Evolutionary conservation across 495 filamentous ascomycete species (phyloP), one percentile per base, ranked within the genome.

Genomic region (Annulohypoxylon nitens): DNA sequence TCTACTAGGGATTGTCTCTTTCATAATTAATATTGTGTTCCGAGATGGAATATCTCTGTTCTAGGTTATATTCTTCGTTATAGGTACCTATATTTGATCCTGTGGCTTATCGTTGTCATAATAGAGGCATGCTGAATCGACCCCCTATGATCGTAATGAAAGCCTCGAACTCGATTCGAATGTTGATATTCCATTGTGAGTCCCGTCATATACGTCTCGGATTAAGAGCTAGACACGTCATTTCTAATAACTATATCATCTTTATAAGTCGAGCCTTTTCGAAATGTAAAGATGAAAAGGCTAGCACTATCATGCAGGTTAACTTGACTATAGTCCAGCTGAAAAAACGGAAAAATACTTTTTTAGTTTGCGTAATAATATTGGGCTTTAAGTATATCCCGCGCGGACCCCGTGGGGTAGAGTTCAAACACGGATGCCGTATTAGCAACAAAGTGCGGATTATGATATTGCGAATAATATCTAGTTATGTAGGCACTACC

Each of bases 391-490:
- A 54, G 43, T 37, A 43, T 47, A 68, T 68, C 64, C 64, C 64
- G 51, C 64, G 55, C 36, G 50, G 11, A 34, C 30, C 14, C 45
- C 64, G 64, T 54, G 64, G 64, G 55, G 57, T 61, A 51, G 30
- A 53, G 33, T 41, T 53, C 51, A 47, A 51, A 53, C 34, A 61
- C 1, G 20, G 30, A 55, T 25, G 30, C 7, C 1, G 50, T 30
- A 54, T 54, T 54, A 30, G 50, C 26, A 33, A 54, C 23, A 26
- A 30, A 54, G 39, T 43, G 11, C 12, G 14, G 12, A 43, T 43
- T 43, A 43, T 43, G 39, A 14, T 43, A n/a, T 43, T 14, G 39
- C 39, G 39, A 43, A 43, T n/a, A 43, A 43, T 43, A n/a, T 41
- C 12, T n/a, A n/a, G n/a, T n/a, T n/a, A n/a, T n/a, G n/a, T n/a